Evolutionary conservation across 371 early-diverging fungal genomes (phyloP), one percentile per base, ranked within the genome.

Genomic region (Mortierella polycephala): DNA sequence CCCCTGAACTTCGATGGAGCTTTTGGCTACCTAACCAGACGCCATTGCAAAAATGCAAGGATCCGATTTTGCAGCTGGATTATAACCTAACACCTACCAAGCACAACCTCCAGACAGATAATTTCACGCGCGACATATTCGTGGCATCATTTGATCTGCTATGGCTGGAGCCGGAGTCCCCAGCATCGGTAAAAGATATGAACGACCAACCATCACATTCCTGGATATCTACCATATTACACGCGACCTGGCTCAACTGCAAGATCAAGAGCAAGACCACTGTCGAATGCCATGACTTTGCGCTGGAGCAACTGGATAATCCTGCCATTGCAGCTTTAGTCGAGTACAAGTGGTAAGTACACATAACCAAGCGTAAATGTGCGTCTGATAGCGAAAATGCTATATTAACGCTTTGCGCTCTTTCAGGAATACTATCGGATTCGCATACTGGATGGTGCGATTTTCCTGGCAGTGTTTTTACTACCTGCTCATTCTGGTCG

Each of bases 261-360:
- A 59, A 13, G 41, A 5, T 70, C 16, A 49, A 18, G 20, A 0
- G 42, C 0, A 5, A 23, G 1, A 7, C 49, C 2, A 21, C 53
- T 1, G 54, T 70, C 20, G 37, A 16, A 2, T 44, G 55, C 41
- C 51, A 71, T 9, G 52, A 44, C 6, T 71, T 71, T 44, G 13
- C 37, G 7, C 55, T 55, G 0, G 67, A 72, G 14, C 16, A 13
- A 0, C 39, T 62, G 18, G 67, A 67, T 10, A 66, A 72, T 30
- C 73, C 73, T 49, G 73, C 73, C 0, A 66, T 72, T 16, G 59
- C 30, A 58, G 73, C 73, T 6, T 39, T 72, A 49, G 49, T 72
- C 8, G 63, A 72, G 18, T 72, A 58, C 67, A 72, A 72, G 20
- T 71, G 72, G 72, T 71, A 16, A 1, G 50, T 20, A 5, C 9